Percentiles rank a stretch among this genome's conserved stretches.
phyloP scores from a whole-genome alignment of 345 rosid species.

The Heritiera littoralis region DNA sequence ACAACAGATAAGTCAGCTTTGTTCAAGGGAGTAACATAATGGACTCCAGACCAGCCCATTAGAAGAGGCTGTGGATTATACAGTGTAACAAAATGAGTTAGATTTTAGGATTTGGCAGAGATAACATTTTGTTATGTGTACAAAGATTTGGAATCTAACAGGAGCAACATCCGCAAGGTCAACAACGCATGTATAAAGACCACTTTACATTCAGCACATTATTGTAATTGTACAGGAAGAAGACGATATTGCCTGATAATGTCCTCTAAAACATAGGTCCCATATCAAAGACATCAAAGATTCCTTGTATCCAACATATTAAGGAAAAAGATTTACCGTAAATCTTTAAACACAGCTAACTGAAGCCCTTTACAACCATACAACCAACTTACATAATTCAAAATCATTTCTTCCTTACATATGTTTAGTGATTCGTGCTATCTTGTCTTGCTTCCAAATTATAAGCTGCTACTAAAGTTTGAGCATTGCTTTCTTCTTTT shows the following conservation, averaged over 20 bases:
- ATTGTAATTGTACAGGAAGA: background rate
- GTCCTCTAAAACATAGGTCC: constrained; percentile 4
- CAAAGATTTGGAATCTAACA: background rate
- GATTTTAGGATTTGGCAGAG: background rate
- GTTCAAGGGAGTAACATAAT: background rate
- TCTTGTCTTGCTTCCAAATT: background rate
- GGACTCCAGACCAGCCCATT: background rate
- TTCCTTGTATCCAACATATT: background rate
- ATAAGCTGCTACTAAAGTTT: background rate
- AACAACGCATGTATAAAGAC: background rate
- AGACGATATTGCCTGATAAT: background rate
- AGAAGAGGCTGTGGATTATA: background rate
- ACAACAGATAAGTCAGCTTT: background rate
- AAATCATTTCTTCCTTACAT: background rate
- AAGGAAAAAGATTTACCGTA: background rate
- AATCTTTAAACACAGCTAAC: background rate
- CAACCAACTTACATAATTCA: background rate
- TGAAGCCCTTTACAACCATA: background rate
- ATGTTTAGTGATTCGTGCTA: background rate
- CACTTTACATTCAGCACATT: background rate
- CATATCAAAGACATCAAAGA: constrained; percentile 7
- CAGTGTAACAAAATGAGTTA: background rate
- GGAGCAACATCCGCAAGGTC: background rate
- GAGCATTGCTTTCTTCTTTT: background rate
- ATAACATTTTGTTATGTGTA: background rate